Evolutionary conservation across 2,329 filamentous ascomycete species (phyloP).

Genomic region (Neonectria magnoliae): DNA sequence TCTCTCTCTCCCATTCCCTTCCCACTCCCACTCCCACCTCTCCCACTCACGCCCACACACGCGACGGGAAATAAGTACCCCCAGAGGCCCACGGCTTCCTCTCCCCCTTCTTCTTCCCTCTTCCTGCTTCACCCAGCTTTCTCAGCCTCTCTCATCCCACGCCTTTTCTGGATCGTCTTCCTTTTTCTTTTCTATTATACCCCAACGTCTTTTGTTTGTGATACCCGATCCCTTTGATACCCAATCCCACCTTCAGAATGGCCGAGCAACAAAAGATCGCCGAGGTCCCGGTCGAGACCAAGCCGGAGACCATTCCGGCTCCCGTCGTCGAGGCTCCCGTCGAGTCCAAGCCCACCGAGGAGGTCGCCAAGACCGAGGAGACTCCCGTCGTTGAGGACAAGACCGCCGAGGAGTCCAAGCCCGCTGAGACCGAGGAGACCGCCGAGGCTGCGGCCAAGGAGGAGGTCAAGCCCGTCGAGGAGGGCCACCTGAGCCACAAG

Average conservation of each 20-base stretch:
- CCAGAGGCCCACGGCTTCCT: slow-evolving; percentile 45
- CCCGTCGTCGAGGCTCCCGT: slow-evolving; percentile 47
- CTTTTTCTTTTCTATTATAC: slow-evolving; percentile 53
- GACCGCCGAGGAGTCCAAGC: slow-evolving; percentile 55
- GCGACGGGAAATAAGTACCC: slow-evolving; percentile 55
- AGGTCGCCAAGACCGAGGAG: slow-evolving; percentile 48
- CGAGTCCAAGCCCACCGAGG: slow-evolving; percentile 53
- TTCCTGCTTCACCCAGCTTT: slow-evolving; percentile 46
- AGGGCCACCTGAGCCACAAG: slow-evolving; percentile 91
- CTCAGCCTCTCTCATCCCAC: slow-evolving; percentile 46
- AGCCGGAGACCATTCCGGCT: slow-evolving; percentile 52
- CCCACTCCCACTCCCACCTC: slow-evolving; percentile 12
- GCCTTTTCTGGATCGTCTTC: slow-evolving; percentile 49
- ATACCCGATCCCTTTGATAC: slow-evolving; percentile 60
- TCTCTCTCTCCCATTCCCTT: slow-evolving; percentile 9
- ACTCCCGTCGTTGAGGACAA: slow-evolving; percentile 53
- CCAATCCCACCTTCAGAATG: slow-evolving; percentile 65
- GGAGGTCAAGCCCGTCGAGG: slow-evolving; percentile 76
- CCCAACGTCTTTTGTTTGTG: slow-evolving; percentile 55
- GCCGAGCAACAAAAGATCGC: slow-evolving; percentile 78
- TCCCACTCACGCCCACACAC: slow-evolving; percentile 21
- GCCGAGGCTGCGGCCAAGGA: slow-evolving; percentile 56
- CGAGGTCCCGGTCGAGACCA: slow-evolving; percentile 65
- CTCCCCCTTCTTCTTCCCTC: slow-evolving; percentile 45
- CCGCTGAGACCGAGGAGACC: slow-evolving; percentile 54